These are phyloP conservation scores for Henckelia pumila DNA, from an alignment of 257 asterid species.

Conservation along the genomic window DNA sequence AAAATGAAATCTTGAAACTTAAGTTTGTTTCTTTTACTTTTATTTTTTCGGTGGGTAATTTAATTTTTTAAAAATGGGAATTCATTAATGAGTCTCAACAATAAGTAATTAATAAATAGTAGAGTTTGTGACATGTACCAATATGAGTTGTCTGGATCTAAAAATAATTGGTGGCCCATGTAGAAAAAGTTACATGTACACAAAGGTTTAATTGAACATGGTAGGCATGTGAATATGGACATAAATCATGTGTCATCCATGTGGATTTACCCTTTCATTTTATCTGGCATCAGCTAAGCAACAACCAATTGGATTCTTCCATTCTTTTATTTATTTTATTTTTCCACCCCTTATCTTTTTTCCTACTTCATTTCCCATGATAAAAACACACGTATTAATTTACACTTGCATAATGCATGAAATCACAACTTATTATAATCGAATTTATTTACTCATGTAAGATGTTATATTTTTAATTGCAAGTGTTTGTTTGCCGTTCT, in stretches of 20 bases:
- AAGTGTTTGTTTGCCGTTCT: too few species aligned
- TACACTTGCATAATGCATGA: too few species aligned
- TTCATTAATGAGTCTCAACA: constrained; percentile 29
- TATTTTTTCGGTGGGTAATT: too few species aligned
- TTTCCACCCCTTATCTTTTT: neutral
- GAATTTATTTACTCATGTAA: too few species aligned
- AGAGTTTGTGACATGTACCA: constrained; percentile 50
- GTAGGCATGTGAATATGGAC: constrained; percentile 67
- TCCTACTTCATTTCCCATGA: too few species aligned
- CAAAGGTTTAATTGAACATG: constrained; percentile 68
- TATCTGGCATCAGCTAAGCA: constrained; percentile 37
- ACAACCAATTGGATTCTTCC: constrained; percentile 24
- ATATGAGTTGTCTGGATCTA: constrained; percentile 52
- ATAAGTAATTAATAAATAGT: constrained; percentile 24
- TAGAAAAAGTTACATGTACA: constrained; percentile 51
- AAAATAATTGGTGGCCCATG: constrained; percentile 40
- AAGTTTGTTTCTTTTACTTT: too few species aligned
- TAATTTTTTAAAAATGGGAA: neutral
- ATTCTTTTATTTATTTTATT: constrained; percentile 22
- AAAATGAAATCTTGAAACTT: neutral
- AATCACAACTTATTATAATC: too few species aligned
- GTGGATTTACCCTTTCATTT: constrained; percentile 42
- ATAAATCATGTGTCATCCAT: constrained; percentile 71
- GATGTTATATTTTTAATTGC: too few species aligned
- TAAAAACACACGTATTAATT: too few species aligned